Base-by-base conservation (phyloP, 2,329 filamentous ascomycete genomes). In the Aspergillus bombycis region DNA sequence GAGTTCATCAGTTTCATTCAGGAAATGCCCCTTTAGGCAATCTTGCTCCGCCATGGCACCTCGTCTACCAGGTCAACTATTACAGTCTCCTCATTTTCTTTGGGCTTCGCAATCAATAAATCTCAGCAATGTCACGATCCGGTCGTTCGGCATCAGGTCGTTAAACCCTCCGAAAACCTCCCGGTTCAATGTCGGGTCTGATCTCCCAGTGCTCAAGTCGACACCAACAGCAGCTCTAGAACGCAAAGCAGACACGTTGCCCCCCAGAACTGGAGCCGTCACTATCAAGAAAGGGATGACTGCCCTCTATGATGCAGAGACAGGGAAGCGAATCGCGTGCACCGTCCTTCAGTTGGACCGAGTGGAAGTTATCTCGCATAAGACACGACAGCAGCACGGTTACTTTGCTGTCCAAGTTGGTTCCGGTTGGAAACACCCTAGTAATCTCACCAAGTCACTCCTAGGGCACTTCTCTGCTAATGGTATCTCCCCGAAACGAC, bases 201-300 rank as follows among this genome's bases (percentile, higher is more conserved):
- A 78, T 52, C 80, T 86, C 19, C 79, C 80, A 8, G 75, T 84
- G n/a, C 82, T 90, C 41, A 79, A 83, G 61, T 82, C 85, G 62
- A 85, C 84, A 11, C 82, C 83, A 10, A 81, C 83, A 3, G 86
- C 86, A n/a, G 88, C 88, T 3, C 82, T 89, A 61, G 78, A 82
- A 62, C 86, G 87, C 57, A 87, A 85, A 77, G 80, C 82, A 45
- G 81, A 82, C 67, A 86, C 83, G 0, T 82, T 88, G 12, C 88
- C 88, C 8, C 81, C 86, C 48, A 91, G 95, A 32, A 89, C 93
- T 2, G 95, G 95, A 34, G 89, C 92, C 10, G 85, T 99, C 54
- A 93, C 91, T 14, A 85, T 89, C 76, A 99, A 99, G 82, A 94
- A 94, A 82, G 95, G 95, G 78, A 98, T 99, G 92, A 96, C 93